Percentiles rank a stretch among this genome's conserved stretches.
phyloP scores from a whole-genome alignment of 1,139 yeast genomes.

The Petasospora fabianii region DNA sequence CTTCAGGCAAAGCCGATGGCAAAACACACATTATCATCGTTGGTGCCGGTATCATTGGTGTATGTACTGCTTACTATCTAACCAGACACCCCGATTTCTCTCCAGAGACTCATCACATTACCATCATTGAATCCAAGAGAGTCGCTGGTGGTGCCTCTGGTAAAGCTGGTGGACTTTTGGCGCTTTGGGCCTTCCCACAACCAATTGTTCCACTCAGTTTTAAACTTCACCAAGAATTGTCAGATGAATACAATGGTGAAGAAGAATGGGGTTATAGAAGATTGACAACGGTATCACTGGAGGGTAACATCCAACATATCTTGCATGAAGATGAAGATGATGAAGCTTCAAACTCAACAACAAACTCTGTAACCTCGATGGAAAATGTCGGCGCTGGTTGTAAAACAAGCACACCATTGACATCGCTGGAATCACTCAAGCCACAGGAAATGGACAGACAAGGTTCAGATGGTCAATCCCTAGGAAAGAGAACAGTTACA shows the following conservation, averaged over 20 bases:
- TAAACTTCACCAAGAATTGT: slow-evolving; percentile 76
- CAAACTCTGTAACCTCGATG: slow-evolving; percentile 9
- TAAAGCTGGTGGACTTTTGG: slow-evolving; percentile 93
- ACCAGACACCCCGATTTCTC: slow-evolving; percentile 81
- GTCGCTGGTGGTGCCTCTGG: slow-evolving; percentile 99
- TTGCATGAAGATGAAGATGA: slow-evolving; percentile 25
- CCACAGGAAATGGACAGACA: slow-evolving; percentile 15
- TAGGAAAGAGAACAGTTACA: slow-evolving; percentile 32
- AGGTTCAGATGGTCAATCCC: slow-evolving; percentile 19
- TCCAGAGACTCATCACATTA: slow-evolving; percentile 68
- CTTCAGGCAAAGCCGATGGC: slow-evolving; percentile 56
- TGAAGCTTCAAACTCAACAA: slow-evolving; percentile 12
- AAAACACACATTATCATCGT: slow-evolving; percentile 70
- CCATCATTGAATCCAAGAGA: slow-evolving; percentile 84
- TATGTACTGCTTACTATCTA: slow-evolving; percentile 86
- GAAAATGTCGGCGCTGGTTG: slow-evolving; percentile 16
- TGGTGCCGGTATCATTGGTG: slow-evolving; percentile 97
- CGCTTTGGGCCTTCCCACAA: slow-evolving; percentile 96
- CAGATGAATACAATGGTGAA: slow-evolving; percentile 75
- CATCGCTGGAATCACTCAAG: slow-evolving; percentile 12
- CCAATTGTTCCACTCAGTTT: slow-evolving; percentile 90
- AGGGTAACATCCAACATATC: slow-evolving; percentile 61
- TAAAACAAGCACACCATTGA: slow-evolving; percentile 16
- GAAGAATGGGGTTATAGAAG: slow-evolving; percentile 91
- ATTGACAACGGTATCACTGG: slow-evolving; percentile 80